Evolutionary conservation across 139 green algal genomes (phyloP).

Genomic region (Dunaliella primolecta): DNA sequence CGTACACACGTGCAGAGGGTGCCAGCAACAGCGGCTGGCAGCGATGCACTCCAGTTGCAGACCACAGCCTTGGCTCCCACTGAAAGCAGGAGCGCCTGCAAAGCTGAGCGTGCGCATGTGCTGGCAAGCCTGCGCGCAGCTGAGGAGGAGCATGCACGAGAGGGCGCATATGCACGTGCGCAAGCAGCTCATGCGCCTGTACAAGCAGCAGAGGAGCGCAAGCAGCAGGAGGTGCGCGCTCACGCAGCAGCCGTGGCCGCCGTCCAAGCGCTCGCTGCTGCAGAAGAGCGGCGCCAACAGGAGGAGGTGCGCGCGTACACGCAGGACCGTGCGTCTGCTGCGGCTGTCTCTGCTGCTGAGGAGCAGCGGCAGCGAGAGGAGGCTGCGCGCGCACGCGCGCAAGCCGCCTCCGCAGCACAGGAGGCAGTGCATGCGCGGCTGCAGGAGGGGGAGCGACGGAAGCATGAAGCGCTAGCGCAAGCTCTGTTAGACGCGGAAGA

Average conservation of each 20-base stretch:
- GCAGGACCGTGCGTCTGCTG: too few species aligned
- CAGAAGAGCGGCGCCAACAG: neutral
- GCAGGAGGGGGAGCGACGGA: neutral
- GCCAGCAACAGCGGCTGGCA: too few species aligned
- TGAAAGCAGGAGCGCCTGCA: too few species aligned
- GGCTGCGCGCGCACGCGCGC: neutral
- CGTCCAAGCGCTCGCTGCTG: neutral
- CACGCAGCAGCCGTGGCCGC: neutral
- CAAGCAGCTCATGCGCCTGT: neutral
- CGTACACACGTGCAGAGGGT: too few species aligned
- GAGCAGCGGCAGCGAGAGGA: neutral
- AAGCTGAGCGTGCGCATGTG: neutral
- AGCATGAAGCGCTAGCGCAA: neutral
- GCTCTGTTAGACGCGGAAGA: too few species aligned
- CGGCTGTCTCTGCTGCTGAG: too few species aligned
- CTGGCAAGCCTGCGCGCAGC: neutral
- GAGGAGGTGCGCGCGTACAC: neutral
- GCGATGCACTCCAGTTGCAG: too few species aligned
- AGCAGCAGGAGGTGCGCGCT: neutral
- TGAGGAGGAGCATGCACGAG: neutral
- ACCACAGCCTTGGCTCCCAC: too few species aligned
- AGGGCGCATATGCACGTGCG: neutral
- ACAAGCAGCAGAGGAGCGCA: neutral
- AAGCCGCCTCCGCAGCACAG: neutral
- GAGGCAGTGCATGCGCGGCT: neutral